Evolutionary conservation across 345 rosid genomes (phyloP).

Genomic region (Rubroshorea leprosula): DNA sequence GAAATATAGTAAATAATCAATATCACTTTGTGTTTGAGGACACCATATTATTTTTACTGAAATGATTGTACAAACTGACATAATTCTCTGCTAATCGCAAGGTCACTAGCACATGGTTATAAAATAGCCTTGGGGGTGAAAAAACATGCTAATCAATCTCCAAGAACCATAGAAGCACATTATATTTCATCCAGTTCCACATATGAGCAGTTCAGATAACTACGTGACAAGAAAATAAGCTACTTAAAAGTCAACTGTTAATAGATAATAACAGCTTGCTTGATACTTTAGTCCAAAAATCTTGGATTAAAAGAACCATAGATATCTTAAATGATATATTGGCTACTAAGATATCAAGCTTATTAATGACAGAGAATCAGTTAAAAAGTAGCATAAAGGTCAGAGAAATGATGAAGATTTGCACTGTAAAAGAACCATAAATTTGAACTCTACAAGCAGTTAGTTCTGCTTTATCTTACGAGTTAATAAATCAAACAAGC

Average conservation of each 20-base stretch:
- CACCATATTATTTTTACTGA: too few species aligned
- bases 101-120: background rate
- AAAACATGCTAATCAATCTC: background rate
- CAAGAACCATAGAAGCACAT: background rate
- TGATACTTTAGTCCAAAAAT: background rate
- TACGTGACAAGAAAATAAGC: background rate
- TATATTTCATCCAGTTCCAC: background rate
- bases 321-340: too few species aligned
- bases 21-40: background rate
- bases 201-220: background rate
- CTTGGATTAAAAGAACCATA: background rate
- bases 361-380: background rate
- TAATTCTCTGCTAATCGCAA: background rate
- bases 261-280: background rate
- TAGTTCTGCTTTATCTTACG: background rate
- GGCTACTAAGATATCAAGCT: background rate
- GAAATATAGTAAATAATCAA: background rate
- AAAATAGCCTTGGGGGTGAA: background rate
- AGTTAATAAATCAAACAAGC: slow-evolving; percentile 7
- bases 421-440: background rate
- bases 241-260: background rate
- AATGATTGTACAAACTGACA: background rate
- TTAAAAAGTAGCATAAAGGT: background rate
- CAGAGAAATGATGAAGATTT: background rate
- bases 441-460: slow-evolving; percentile 11